phyloP scores from a whole-genome alignment of 2,329 filamentous ascomycete genomes.

The Fusarium transvaalense region DNA sequence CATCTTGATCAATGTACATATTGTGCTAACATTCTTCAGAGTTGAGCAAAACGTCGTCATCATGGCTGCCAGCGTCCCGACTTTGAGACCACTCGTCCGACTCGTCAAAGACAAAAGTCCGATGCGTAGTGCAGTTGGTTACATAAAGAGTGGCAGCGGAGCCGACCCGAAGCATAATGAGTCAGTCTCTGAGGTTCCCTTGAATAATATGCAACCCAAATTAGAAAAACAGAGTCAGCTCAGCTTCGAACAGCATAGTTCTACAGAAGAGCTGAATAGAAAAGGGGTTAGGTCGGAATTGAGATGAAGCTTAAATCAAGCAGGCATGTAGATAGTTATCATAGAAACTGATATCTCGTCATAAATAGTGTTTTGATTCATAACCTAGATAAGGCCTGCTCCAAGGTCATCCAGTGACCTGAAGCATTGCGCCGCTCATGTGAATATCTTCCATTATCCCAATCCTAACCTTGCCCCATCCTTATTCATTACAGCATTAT shows the following conservation, averaged over 20 bases:
- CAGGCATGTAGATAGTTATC: not conserved
- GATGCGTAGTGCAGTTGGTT: not conserved
- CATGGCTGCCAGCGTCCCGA: constrained; percentile 23
- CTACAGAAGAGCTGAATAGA: constrained; percentile 7
- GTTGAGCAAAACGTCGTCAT: constrained; percentile 32
- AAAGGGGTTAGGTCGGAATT: not conserved
- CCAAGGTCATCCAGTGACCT: constrained; percentile 23
- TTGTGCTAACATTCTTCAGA: not conserved
- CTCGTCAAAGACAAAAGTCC: constrained; percentile 1
- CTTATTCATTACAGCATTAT: constrained; percentile 16
- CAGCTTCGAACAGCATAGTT: not conserved
- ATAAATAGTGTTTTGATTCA: not conserved
- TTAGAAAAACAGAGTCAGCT: not conserved
- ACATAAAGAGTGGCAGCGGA: not conserved
- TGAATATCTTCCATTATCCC: not conserved
- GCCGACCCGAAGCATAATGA: not conserved
- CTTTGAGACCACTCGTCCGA: constrained; percentile 15
- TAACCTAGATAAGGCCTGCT: not conserved
- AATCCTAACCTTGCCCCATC: not conserved
- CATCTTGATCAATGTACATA: not conserved
- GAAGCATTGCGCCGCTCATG: not conserved
- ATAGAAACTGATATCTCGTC: not conserved
- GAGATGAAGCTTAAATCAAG: not conserved
- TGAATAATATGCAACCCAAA: not conserved
- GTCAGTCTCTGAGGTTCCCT: constrained; percentile 7